Evolutionary conservation across 352 stramenopile species (phyloP).

Genomic region (Phytophthora syringae): DNA sequence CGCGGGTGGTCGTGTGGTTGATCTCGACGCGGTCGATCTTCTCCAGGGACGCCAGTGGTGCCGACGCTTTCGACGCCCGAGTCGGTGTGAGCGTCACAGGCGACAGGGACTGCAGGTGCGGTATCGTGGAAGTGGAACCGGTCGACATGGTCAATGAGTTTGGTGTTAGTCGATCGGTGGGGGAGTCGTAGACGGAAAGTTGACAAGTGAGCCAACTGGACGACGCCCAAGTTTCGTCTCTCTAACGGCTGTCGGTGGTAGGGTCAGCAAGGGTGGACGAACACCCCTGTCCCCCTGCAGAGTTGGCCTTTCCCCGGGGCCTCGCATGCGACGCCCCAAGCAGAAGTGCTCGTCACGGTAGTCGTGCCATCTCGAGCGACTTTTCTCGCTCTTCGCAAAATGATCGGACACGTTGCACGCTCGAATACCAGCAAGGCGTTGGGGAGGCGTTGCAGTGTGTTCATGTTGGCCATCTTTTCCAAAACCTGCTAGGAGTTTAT

Average conservation of each 20-base stretch:
- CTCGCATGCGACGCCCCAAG: slow-evolving; percentile 30
- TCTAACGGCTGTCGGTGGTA: slow-evolving; percentile 29
- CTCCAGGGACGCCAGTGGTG: slow-evolving; percentile 38
- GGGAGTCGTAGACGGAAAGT: slow-evolving; percentile 29
- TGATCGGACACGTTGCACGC: background rate
- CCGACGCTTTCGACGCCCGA: slow-evolving; percentile 30
- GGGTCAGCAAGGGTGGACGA: slow-evolving; percentile 22
- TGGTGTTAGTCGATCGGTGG: background rate
- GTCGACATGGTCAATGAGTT: slow-evolving; percentile 26
- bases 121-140: slow-evolving; percentile 26
- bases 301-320: slow-evolving; percentile 13
- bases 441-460: background rate
- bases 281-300: slow-evolving; percentile 20
- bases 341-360: slow-evolving; percentile 15
- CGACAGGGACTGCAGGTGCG: slow-evolving; percentile 29
- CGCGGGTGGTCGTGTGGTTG: slow-evolving; percentile 39
- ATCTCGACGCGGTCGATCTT: slow-evolving; percentile 60
- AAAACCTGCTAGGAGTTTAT: slow-evolving; percentile 6
- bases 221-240: slow-evolving; percentile 20
- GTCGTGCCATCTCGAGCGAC: slow-evolving; percentile 11
- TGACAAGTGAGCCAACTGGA: slow-evolving; percentile 42
- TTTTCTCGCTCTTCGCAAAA: background rate
- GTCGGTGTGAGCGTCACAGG: slow-evolving; percentile 35
- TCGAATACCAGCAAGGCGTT: background rate
- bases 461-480: background rate